Base-by-base conservation (phyloP, 164 flowering plant genomes). In the Vitis rupestris region DNA sequence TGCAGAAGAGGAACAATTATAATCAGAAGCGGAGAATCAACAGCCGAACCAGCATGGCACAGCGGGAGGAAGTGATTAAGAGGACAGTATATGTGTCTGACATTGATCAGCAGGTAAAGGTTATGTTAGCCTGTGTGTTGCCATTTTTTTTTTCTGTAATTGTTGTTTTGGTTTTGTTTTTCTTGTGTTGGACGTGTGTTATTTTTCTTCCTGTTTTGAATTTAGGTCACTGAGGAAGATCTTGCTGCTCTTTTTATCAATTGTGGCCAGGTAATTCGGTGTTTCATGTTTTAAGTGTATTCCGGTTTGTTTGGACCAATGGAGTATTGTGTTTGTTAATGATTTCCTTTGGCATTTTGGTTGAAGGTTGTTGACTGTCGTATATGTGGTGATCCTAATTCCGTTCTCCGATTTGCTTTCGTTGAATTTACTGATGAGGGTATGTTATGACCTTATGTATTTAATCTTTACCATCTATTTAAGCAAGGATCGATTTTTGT, bases 71-170 rank as follows among this genome's bases (percentile, higher is more conserved):
- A 64, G 78, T 90, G 54, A 84, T 91, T 70, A 79, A 92, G 83
- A 78, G 92, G 78, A 95, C 97, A 63, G 99, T 95, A 4, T 95
- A 95, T 89, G 97, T 95, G n/a, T 88, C 98, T 59, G 99, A 95
- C 73, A 93, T 95, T 66, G 97, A 88, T 84, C 98, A 91, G 64
- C 91, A 84, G 84, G 99, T 95, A 74, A 77, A 82, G 19, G 67
- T 14, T 2, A 7, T 55, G 19, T 72, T 23, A 23, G 27, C 27
- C 3, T 23, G 17, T 49, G 48, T 9, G 11, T n/a, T 72, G 10
- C 50, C 49, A 63, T 8, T 50, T 48, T 37, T 7, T 23, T 16
- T 8, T 37, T 52, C 37, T n/a, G 10, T 19, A 51, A 29, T 11
- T 63, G 53, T 27, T 58, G 6, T 55, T 70, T 61, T 66, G 71